phyloP scores from a whole-genome alignment of 106 monocot species.

The Platanthera zijinensis region DNA sequence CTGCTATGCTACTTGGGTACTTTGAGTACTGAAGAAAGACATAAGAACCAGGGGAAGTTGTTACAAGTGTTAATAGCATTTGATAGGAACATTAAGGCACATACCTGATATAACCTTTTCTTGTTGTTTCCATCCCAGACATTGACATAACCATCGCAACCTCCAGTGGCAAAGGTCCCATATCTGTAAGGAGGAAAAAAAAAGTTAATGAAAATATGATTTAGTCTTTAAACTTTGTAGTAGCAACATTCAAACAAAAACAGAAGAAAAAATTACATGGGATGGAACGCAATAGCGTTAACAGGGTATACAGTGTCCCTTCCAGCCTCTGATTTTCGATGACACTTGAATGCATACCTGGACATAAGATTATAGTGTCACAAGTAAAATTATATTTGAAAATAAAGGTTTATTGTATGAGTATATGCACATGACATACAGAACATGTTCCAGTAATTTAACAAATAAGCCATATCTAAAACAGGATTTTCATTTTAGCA shows the following conservation, averaged over 20 bases:
- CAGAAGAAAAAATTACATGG: constrained; percentile 51
- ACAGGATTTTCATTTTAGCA: neutral
- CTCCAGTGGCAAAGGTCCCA: constrained; percentile 98
- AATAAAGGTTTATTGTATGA: neutral
- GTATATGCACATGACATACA: neutral
- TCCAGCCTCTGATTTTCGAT: constrained; percentile 86
- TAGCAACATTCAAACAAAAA: neutral
- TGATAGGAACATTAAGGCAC: neutral
- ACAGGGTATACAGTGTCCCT: constrained; percentile 95
- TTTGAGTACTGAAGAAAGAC: constrained; percentile 54
- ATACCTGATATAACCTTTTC: constrained; percentile 94
- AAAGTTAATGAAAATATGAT: neutral
- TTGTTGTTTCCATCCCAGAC: constrained; percentile 99
- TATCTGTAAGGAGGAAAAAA: constrained; percentile 38
- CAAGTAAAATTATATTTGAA: neutral
- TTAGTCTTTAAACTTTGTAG: neutral
- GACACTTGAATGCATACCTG: constrained; percentile 98
- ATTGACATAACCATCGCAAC: constrained; percentile 96
- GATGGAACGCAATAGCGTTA: constrained; percentile 95
- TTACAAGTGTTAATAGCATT: neutral
- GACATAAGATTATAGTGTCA: constrained; percentile 5
- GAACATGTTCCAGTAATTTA: neutral
- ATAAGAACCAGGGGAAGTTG: neutral
- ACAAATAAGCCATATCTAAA: neutral
- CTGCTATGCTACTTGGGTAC: constrained; percentile 83